Base-by-base conservation (phyloP, 2,329 filamentous ascomycete species). In the Fusarium citri region DNA sequence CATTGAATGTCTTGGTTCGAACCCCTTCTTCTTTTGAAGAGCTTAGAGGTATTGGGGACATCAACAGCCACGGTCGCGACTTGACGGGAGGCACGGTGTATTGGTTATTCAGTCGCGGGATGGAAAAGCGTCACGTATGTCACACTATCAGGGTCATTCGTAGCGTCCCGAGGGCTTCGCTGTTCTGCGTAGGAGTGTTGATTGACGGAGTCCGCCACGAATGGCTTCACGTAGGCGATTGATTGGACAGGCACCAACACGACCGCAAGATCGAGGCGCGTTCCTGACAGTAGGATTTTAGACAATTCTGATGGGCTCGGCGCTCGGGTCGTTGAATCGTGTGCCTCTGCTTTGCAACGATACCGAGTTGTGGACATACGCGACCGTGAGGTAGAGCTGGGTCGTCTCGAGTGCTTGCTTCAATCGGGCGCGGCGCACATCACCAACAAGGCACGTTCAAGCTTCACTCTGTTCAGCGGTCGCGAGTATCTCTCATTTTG, bases 401-500 rank as follows among this genome's bases (percentile, higher is more conserved):
- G 18, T 6, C 34, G 34, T 7, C 34, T n/a, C 34, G 34, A 37
- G 18, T 1, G 34, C 18, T 37, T 37, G 34, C 10, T 37, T n/a
- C 34, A 6, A 12, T 37, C 34, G 3, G 18, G 2, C 34, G 34
- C 34, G 1, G 10, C 18, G 12, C 3, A 3, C 10, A 10, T 37
- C 3, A n/a, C 18, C 34, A n/a, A 1, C 1, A 1, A 37, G 10
- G 34, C 18, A n/a, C 3, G 9, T 2, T 11, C 18, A 37, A 0
- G 18, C 5, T 37, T 11, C 10, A 6, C 1, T 10, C 6, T n/a
- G 2, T 37, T n/a, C 10, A n/a, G 10, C 18, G 10, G 18, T n/a
- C 3, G 34, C 18, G 4, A 12, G 0, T n/a, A 2, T n/a, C 10
- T 37, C 3, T 37, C 10, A 0, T n/a, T 4, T 37, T 37, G 3